Base-by-base conservation (phyloP, 257 asterid species). In the Capsicum pubescens region DNA sequence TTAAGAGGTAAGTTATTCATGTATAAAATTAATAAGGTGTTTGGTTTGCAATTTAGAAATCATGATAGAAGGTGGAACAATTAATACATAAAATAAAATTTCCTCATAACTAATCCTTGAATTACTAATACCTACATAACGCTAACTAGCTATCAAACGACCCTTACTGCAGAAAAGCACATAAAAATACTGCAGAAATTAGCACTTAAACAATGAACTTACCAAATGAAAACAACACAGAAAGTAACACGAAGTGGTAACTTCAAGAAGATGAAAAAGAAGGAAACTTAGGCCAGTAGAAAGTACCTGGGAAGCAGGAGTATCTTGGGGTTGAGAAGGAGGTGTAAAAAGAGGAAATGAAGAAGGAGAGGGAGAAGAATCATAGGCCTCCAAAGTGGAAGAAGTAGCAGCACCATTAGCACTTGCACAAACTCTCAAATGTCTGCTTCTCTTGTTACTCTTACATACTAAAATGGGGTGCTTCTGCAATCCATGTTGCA, bases 251-350 rank as follows among this genome's bases (percentile, higher is more conserved):
- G 35, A 71, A n/a, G 58, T 10, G 81, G 52, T 4, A 76, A 50
- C 12, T 74, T 74, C 19, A 74, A 74, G 81, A 74, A 74, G 46
- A 74, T 76, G 81, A 13, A 77, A 76, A 14, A 32, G 64, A 32
- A 54, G 48, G 44, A 21, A 52, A 21, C 14, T 76, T 48, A 6
- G 54, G 60, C 7, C 4, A 52, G 86, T 52, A 39, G 54, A 82
- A 57, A 42, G 56, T 81, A 94, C 99, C 94, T 91, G 86, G 83
- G 98, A 90, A 88, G 95, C 94, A 81, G 97, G 91, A 50, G 97
- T 87, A 26, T 89, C 84, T 61, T 84, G 81, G 72, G 90, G 86
- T 59, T 91, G 81, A 15, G 87, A 44, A 83, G 97, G 68, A 61
- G 92, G 85, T 35, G 89, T 90, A 84, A 89, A 90, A 79, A 95